Conservation (phyloP, 1,139 yeast species). For the Lodderomyces theae region DNA sequence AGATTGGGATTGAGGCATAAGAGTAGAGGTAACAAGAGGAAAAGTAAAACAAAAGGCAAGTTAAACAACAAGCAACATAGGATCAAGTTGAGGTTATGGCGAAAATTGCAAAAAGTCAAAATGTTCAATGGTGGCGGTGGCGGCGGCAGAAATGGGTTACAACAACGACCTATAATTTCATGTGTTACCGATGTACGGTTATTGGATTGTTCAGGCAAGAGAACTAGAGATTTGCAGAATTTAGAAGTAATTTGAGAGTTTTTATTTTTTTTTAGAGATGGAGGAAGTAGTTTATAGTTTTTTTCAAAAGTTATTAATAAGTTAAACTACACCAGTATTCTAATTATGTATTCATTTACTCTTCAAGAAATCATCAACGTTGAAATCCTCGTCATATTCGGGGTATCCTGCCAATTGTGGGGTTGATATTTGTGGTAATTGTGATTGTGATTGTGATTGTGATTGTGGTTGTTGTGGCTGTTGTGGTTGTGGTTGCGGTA, state of each 20-base stretch:
- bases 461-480: slow-evolving; percentile 37
- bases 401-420: slow-evolving; percentile 15
- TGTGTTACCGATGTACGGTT: slow-evolving; percentile 13
- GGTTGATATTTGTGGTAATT: slow-evolving; percentile 24
- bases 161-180: slow-evolving; percentile 11
- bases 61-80: neutral
- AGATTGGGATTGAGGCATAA: neutral
- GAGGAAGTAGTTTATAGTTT: neutral
- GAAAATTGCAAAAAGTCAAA: slow-evolving; percentile 7
- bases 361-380: slow-evolving; percentile 37
- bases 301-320: no score
- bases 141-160: neutral
- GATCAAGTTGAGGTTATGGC: slow-evolving; percentile 8
- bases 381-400: slow-evolving; percentile 25
- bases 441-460: slow-evolving; percentile 30
- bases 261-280: no score
- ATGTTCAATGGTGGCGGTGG: slow-evolving; percentile 9
- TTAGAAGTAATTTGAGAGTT: slow-evolving; percentile 6
- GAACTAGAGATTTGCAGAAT: slow-evolving; percentile 5
- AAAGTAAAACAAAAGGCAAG: neutral
- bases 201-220: slow-evolving; percentile 14
- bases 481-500: slow-evolving; percentile 9
- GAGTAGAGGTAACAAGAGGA: neutral
- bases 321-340: no score
- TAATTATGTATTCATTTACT: no score